Evolutionary conservation across 495 filamentous ascomycete species (phyloP), one percentile per base, ranked within the genome.

Genomic region (Thermothielavioides terrestris): DNA sequence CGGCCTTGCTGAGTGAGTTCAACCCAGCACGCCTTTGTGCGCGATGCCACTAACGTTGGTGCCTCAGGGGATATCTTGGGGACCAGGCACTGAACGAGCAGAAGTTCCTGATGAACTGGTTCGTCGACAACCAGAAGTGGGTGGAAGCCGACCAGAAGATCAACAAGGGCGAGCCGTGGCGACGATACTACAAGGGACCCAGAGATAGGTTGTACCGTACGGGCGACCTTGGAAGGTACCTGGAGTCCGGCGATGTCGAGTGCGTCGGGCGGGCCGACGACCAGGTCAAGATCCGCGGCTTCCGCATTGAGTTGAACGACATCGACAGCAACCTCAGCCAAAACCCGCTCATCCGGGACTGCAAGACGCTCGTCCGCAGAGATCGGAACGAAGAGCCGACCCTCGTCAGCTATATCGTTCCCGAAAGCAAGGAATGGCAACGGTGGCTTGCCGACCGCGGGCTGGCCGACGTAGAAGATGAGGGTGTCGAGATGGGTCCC

Each of bases 271-370:
- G 92, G 42, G 85, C 81, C 9, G 92, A 98, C 59, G 78, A 88
- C 57, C 92, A 97, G 58, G 85, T 95, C 62, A 96, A 96, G 71
- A 94, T 97, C 54, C 84, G 91, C 42, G 91, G 91, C 5, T 96
- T 97, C 73, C 77, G 91, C 43, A 94, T 97, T 56, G 91, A 97
- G 67, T 82, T 97, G 23, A 86, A 86, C 52, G 92, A 97, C 46
- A 95, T 96, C 49, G 90, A 97, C 62, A 89, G 78, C 32, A 82
- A 90, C 58, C 71, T 96, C 17, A 83, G 81, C 35, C 78, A 84
- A 36, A 81, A 94, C 64, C 81, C 82, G 5, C 66, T 95, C 4
- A 79, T 97, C 6, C 71, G 86, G 15, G 92, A 98, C 53, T 90
- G 88, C 67, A 81, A 89, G 43, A 97, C 92, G 1, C 67, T 98